Percentiles rank a stretch among this genome's conserved stretches.
phyloP scores from a whole-genome alignment of 228 moss, liverwort and hornwort species.

The Sphagnum fallax region DNA sequence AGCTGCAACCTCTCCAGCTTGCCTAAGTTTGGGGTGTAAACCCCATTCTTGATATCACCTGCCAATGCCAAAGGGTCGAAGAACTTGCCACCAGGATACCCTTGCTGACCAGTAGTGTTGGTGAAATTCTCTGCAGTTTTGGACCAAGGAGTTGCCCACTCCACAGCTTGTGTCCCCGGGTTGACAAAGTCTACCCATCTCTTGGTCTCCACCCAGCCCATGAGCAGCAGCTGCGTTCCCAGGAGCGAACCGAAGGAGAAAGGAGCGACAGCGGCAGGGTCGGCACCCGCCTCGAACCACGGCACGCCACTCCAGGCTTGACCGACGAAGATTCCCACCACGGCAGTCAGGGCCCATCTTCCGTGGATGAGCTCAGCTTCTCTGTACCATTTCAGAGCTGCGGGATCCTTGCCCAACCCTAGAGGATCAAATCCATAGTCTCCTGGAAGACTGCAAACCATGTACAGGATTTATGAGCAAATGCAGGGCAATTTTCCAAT shows the following conservation, averaged over 20 bases:
- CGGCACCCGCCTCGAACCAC: slow-evolving; percentile 93
- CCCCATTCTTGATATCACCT: slow-evolving; percentile 51
- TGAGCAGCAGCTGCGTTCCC: slow-evolving; percentile 85
- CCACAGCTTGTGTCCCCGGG: slow-evolving; percentile 77
- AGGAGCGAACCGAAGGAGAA: slow-evolving; percentile 82
- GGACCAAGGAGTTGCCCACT: slow-evolving; percentile 99
- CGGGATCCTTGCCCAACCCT: slow-evolving; percentile 84
- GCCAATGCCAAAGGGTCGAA: slow-evolving; percentile 78
- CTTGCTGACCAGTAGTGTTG: slow-evolving; percentile 80
- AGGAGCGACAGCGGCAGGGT: slow-evolving; percentile 58
- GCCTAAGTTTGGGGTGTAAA: slow-evolving; percentile 52
- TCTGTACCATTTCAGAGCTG: slow-evolving; percentile 86
- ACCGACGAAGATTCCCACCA: slow-evolving; percentile 78
- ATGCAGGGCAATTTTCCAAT: too few species aligned
- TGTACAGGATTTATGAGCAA: too few species aligned
- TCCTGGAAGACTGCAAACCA: slow-evolving; percentile 59
- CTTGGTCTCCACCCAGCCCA: slow-evolving; percentile 99
- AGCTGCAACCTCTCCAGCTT: slow-evolving; percentile 85
- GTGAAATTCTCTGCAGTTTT: slow-evolving; percentile 82
- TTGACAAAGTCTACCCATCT: slow-evolving; percentile 85
- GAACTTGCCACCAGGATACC: slow-evolving; percentile 95
- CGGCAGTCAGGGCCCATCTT: slow-evolving; percentile 88
- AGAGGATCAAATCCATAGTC: slow-evolving; percentile 96
- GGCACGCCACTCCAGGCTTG: slow-evolving; percentile 91
- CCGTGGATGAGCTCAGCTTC: slow-evolving; percentile 97